phyloP scores from a whole-genome alignment of 345 rosid species.

The Linum lewisii region DNA sequence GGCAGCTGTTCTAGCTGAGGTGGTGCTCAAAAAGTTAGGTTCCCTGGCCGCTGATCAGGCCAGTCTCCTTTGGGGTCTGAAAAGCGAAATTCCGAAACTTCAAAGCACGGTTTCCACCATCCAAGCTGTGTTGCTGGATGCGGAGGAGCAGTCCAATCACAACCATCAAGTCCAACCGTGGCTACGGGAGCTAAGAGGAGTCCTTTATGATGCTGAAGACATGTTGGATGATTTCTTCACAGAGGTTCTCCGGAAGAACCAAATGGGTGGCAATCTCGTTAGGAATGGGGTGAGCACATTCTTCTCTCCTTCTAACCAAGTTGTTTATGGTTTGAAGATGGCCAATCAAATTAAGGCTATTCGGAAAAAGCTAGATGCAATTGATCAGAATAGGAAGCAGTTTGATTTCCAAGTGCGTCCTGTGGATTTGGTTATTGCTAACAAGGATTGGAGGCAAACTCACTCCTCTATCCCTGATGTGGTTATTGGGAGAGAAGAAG shows the following conservation, averaged over 20 bases:
- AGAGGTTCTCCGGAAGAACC: neutral
- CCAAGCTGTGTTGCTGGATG: constrained; percentile 4
- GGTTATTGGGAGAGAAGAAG: constrained; percentile 2
- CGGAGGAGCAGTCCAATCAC: neutral
- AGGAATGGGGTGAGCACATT: neutral
- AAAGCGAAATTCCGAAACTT: neutral
- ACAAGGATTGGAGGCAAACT: neutral
- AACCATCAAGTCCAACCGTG: neutral
- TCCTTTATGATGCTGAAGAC: neutral
- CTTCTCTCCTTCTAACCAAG: neutral
- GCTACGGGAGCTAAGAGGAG: neutral
- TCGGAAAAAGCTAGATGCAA: neutral
- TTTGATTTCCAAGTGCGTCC: neutral
- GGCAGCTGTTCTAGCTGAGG: too few relatives aligned
- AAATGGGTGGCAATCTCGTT: neutral
- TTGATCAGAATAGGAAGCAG: neutral
- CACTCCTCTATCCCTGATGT: neutral
- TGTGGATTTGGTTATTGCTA: neutral
- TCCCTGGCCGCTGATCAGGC: neutral
- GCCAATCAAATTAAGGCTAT: neutral
- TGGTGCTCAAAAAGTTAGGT: too few relatives aligned
- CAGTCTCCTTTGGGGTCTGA: neutral
- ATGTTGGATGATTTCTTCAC: constrained; percentile 1
- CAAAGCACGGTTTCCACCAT: neutral
- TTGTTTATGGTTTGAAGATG: constrained; percentile 1